Evolutionary conservation across 768 basidiomycete genomes (phyloP).

Genomic region (Boletales sp.): DNA sequence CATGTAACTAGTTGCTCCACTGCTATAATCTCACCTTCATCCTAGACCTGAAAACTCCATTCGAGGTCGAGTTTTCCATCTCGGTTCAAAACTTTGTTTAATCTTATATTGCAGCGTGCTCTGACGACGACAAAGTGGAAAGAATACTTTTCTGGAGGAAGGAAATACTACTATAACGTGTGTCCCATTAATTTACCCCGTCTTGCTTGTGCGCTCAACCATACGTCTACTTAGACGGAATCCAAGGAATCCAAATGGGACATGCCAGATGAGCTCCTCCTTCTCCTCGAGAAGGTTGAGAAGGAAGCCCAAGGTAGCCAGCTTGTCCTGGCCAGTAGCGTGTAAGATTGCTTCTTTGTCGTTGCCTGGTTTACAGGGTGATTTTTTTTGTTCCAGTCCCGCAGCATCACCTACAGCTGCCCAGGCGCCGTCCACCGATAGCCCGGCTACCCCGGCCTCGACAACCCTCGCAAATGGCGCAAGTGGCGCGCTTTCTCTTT

Average conservation of each 20-base stretch:
- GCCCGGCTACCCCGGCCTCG: conserved; percentile 32
- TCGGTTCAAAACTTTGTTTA: neutral
- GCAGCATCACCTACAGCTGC: conserved; percentile 42
- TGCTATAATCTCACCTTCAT: conserved; percentile 3
- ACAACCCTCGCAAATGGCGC: conserved; percentile 47
- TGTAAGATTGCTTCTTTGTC: conserved; percentile 14
- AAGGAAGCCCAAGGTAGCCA: conserved; percentile 53
- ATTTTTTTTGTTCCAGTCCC: conserved; percentile 15
- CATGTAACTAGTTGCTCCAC: neutral
- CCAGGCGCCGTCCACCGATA: conserved; percentile 46
- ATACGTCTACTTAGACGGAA: conserved; percentile 50
- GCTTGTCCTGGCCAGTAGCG: conserved; percentile 32
- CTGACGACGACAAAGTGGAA: conserved; percentile 91
- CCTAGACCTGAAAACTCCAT: conserved; percentile 83
- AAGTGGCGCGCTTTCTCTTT: conserved; percentile 43
- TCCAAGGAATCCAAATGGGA: conserved; percentile 97
- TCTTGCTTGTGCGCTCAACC: neutral
- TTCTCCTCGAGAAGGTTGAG: conserved; percentile 83
- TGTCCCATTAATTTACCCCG: conserved; percentile 16
- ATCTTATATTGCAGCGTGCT: conserved; percentile 56
- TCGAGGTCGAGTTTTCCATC: conserved; percentile 56
- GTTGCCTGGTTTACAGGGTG: neutral
- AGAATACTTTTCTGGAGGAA: conserved; percentile 88
- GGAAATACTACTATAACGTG: conserved; percentile 91
- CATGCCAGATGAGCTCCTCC: conserved; percentile 87